Percentiles rank a stretch among this genome's conserved stretches.
Evolutionary conservation across 768 basidiomycete genomes (phyloP).

Genomic region (Cubamyces sp.): DNA sequence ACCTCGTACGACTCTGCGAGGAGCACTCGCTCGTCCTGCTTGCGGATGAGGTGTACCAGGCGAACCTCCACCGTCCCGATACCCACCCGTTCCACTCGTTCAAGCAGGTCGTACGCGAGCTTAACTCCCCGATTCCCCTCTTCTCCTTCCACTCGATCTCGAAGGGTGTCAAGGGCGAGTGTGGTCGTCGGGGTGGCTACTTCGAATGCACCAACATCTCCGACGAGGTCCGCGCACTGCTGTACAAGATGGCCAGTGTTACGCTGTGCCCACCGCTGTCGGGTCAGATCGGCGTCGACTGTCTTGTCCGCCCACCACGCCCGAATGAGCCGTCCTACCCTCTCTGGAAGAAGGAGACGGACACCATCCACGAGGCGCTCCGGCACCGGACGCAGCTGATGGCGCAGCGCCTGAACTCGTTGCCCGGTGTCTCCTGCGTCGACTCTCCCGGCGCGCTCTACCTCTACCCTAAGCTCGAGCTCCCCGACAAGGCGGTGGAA

Average conservation of each 20-base stretch:
- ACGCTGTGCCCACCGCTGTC: constrained; percentile 86
- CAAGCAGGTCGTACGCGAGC: constrained; percentile 79
- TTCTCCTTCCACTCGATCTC: constrained; percentile 98
- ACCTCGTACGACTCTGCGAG: constrained; percentile 84
- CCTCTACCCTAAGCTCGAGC: constrained; percentile 81
- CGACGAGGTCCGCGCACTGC: constrained; percentile 75
- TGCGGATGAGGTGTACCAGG: constrained; percentile 99
- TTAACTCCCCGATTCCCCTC: constrained; percentile 77
- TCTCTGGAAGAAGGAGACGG: constrained; percentile 85
- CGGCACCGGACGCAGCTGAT: constrained; percentile 71
- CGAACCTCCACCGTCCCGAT: constrained; percentile 75
- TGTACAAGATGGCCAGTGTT: constrained; percentile 97
- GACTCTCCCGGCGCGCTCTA: constrained; percentile 92
- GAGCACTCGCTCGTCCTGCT: constrained; percentile 84
- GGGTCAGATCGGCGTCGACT: constrained; percentile 94
- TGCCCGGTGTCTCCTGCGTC: constrained; percentile 90
- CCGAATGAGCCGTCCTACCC: constrained; percentile 74
- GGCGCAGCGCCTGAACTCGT: constrained; percentile 75
- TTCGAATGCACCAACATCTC: constrained; percentile 89
- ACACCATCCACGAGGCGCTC: constrained; percentile 75
- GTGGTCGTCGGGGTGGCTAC: constrained; percentile 96
- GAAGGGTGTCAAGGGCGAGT: constrained; percentile 95
- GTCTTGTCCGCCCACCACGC: constrained; percentile 83
- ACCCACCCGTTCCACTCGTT: constrained; percentile 88
- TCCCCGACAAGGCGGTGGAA: constrained; percentile 72